Evolutionary conservation across 345 rosid species (phyloP).

Genomic region (Heritiera fomes): DNA sequence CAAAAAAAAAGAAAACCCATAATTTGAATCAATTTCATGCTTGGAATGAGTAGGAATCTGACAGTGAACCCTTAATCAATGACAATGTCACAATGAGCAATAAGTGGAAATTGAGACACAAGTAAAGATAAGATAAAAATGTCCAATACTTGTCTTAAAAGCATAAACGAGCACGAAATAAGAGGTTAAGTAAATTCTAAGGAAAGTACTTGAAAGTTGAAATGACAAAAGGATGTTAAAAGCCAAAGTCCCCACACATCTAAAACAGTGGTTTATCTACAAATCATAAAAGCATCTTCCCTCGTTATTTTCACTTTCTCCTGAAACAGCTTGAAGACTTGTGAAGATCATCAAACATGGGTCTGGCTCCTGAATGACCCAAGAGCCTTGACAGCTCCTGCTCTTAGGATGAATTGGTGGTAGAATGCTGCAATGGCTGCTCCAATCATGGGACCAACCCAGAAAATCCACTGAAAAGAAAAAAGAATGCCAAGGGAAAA

Average conservation of each 20-base stretch:
- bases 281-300: background rate
- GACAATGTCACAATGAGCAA: background rate
- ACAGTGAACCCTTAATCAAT: background rate
- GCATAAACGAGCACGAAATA: constrained; percentile 14
- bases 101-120: background rate
- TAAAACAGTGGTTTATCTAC: constrained; percentile 35
- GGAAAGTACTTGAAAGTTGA: constrained; percentile 29
- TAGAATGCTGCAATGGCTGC: constrained; percentile 88
- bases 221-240: background rate
- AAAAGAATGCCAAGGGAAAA: background rate
- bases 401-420: constrained; percentile 81
- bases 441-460: constrained; percentile 87
- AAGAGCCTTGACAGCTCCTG: constrained; percentile 76
- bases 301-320: background rate
- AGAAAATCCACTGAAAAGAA: constrained; percentile 68
- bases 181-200: constrained; percentile 27
- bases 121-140: background rate
- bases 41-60: background rate
- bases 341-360: constrained; percentile 32
- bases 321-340: background rate
- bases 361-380: constrained; percentile 84
- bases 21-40: background rate
- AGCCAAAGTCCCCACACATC: constrained; percentile 10
- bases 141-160: background rate
- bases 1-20: background rate